phyloP scores from a whole-genome alignment of 768 basidiomycete genomes.

The Boletus fagicola region DNA sequence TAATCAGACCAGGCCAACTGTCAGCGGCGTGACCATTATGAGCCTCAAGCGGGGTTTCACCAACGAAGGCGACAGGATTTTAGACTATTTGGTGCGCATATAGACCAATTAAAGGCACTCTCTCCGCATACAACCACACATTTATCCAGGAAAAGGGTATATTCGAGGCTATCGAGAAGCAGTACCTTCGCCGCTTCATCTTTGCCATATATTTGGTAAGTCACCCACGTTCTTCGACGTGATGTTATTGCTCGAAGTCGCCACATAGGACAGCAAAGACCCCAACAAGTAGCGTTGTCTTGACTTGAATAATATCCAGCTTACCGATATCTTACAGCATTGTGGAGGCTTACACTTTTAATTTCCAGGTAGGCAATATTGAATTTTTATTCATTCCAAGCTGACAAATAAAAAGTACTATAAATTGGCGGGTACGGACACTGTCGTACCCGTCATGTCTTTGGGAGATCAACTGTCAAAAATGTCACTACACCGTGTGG shows the following conservation, averaged over 20 bases:
- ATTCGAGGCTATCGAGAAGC: slow-evolving; percentile 81
- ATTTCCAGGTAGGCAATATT: slow-evolving; percentile 57
- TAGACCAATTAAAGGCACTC: slow-evolving; percentile 13
- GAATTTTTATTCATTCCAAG: not conserved
- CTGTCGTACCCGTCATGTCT: slow-evolving; percentile 68
- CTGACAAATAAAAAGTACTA: slow-evolving; percentile 54
- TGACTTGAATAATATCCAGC: slow-evolving; percentile 4
- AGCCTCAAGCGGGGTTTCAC: slow-evolving; percentile 73
- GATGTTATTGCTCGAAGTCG: not conserved
- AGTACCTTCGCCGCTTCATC: slow-evolving; percentile 81
- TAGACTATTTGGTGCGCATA: slow-evolving; percentile 71
- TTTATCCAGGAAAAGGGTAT: slow-evolving; percentile 72
- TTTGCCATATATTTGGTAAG: slow-evolving; percentile 81
- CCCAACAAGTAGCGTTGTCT: slow-evolving; percentile 65
- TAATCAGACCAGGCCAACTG: slow-evolving; percentile 38
- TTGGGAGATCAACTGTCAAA: slow-evolving; percentile 59
- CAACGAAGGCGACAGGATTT: slow-evolving; percentile 76
- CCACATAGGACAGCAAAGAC: slow-evolving; percentile 70
- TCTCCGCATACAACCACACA: slow-evolving; percentile 1
- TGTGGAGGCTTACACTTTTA: slow-evolving; percentile 86
- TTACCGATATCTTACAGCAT: slow-evolving; percentile 48
- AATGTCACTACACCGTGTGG: slow-evolving; percentile 41
- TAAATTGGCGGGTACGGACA: slow-evolving; percentile 57
- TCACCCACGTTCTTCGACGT: not conserved
- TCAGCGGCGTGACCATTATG: slow-evolving; percentile 72